A percentile compares a stretch with the other conserved stretches of the same genome.
phyloP scores from a whole-genome alignment of 257 asterid species.

The Rhazya stricta region DNA sequence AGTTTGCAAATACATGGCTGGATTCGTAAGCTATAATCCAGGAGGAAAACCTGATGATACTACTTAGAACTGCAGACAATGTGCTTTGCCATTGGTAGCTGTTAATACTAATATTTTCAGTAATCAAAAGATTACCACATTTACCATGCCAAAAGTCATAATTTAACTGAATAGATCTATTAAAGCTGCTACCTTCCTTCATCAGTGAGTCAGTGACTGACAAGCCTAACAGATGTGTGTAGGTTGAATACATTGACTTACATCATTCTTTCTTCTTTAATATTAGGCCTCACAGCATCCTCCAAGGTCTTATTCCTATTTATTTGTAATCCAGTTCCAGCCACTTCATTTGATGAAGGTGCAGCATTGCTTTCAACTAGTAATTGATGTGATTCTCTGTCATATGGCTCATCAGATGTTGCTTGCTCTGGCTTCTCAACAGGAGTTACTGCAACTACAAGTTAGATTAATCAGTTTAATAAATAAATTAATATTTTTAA shows the following conservation, averaged over 20 bases:
- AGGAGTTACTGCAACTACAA: constrained; percentile 40
- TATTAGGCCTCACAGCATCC: constrained; percentile 89
- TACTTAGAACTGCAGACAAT: too few relatives aligned
- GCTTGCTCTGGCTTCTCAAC: constrained; percentile 30
- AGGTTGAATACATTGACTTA: constrained; percentile 27
- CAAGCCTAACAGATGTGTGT: background rate
- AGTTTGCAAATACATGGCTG: background rate
- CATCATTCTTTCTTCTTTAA: constrained; percentile 53
- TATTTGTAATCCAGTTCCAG: constrained; percentile 25
- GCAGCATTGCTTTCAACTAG: constrained; percentile 24
- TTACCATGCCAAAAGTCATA: background rate
- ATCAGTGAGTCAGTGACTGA: background rate
- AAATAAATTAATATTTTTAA: background rate
- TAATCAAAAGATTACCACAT: background rate
- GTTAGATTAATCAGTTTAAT: constrained; percentile 13
- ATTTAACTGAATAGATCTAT: background rate
- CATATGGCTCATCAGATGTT: constrained; percentile 22
- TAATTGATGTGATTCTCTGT: constrained; percentile 21
- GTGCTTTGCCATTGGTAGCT: background rate
- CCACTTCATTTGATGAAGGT: constrained; percentile 28
- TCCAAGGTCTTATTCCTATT: constrained; percentile 46
- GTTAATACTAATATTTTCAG: background rate
- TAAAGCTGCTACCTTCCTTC: constrained; percentile 3
- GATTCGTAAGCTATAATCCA: background rate
- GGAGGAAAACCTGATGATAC: background rate